Base-by-base conservation (phyloP, 768 basidiomycete genomes). In the Lactarius evosmus region DNA sequence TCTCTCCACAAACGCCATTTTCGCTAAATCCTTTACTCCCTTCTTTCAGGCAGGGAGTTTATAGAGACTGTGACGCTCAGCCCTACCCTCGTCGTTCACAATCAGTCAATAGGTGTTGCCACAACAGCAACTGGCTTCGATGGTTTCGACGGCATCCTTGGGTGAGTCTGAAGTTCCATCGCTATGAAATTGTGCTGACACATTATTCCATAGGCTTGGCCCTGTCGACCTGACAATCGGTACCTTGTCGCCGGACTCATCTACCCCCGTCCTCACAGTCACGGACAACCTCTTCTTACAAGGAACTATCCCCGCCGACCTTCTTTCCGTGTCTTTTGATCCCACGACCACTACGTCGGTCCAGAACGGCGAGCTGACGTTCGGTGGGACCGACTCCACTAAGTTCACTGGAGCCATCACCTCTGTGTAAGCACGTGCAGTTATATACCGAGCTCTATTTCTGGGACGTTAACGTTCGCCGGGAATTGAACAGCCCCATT, bases 201-300 rank as follows among this genome's bases (percentile, higher is more conserved):
- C 22, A 55, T 56, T 25, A 16, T 34, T 54, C 19, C 34, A 53
- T 61, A 88, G 85, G 17, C 81, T 88, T 63, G 87, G 87, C 22
- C 87, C 87, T 27, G 73, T 76, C 16, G 78, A 74, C 58, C 76
- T 88, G 50, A 87, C 87, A 1, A n/a, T 72, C 74, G 79, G 74
- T 32, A 78, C 77, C 5, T 70, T 79, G 71, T 29, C 49, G 44
- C 59, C 58, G 46, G 3, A 66, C 70, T 2, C 69, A 11, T 0
- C 22, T 29, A 57, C 58, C 36, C 67, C 68, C 27, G 77, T 85
- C 63, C 83, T 83, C 11, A 84, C 85, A 8, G 83, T 68, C 52
- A 74, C 71, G 7, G 73, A 76, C 70, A 76, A 72, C 67, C 73
- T 74, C 12, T 74, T 69, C 64, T 14, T 60, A 0, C 67, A 71